These are phyloP conservation scores for Purpureocillium takamizusanense DNA, from an alignment of 2,329 filamentous ascomycete genomes.

Conservation along the genomic window DNA sequence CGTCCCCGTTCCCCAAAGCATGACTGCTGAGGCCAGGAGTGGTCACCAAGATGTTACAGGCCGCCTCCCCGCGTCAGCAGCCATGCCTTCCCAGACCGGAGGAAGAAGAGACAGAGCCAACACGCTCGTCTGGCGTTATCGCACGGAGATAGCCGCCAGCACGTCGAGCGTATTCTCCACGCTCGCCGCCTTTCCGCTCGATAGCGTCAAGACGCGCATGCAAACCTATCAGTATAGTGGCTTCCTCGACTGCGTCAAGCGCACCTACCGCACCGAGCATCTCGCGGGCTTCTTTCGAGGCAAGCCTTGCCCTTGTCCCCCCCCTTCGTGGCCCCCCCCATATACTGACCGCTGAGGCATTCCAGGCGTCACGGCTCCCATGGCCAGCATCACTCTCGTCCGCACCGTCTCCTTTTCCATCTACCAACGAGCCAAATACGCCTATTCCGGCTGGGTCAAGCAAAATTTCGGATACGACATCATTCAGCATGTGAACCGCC, in stretches of 20 bases:
- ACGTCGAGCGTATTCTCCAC: slow-evolving; percentile 71
- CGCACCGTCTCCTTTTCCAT: slow-evolving; percentile 72
- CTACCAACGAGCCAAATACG: slow-evolving; percentile 69
- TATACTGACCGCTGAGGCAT: too few relatives aligned
- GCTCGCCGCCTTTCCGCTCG: slow-evolving; percentile 72
- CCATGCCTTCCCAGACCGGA: slow-evolving; percentile 17
- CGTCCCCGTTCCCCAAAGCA: slow-evolving; percentile 15
- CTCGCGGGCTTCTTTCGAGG: slow-evolving; percentile 73
- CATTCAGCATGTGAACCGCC: slow-evolving; percentile 60
- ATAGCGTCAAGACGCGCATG: slow-evolving; percentile 85
- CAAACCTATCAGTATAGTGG: slow-evolving; percentile 75
- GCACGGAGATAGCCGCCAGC: slow-evolving; percentile 72
- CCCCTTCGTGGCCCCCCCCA: too few relatives aligned
- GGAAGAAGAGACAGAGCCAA: slow-evolving; percentile 22
- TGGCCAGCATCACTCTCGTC: slow-evolving; percentile 69
- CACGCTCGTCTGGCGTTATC: slow-evolving; percentile 60
- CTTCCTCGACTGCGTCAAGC: slow-evolving; percentile 63
- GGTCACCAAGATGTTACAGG: slow-evolving; percentile 29
- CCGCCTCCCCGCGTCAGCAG: slow-evolving; percentile 17
- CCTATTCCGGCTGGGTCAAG: slow-evolving; percentile 62
- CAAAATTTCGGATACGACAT: slow-evolving; percentile 60
- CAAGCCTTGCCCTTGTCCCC: too few relatives aligned
- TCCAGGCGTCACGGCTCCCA: slow-evolving; percentile 66
- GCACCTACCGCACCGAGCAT: slow-evolving; percentile 69
- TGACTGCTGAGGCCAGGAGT: slow-evolving; percentile 26